These are phyloP conservation scores for Sugiyamaella floridensis DNA, from an alignment of 805 yeast genomes.

Conservation along the genomic window DNA sequence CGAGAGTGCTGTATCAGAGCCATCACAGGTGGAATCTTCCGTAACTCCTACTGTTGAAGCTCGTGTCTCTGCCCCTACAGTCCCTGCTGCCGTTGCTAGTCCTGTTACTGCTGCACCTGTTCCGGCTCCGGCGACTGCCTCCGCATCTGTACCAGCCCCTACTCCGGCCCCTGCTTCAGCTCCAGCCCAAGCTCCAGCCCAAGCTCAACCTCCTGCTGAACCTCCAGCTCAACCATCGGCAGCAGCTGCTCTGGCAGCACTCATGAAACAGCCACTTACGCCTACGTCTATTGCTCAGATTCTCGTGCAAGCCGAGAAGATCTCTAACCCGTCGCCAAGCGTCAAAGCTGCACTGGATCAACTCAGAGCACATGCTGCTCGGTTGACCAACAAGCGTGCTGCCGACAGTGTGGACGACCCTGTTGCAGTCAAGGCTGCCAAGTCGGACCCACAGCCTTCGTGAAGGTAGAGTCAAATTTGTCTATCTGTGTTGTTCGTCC, in stretches of 20 bases:
- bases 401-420: slow-evolving; percentile 10
- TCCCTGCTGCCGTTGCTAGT: neutral
- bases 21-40: neutral
- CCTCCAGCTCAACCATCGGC: slow-evolving; percentile 8
- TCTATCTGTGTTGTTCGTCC: neutral
- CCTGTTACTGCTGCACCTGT: neutral
- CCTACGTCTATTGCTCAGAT: slow-evolving; percentile 30
- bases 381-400: slow-evolving; percentile 6
- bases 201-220: slow-evolving; percentile 6
- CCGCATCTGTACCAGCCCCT: neutral
- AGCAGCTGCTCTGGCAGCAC: slow-evolving; percentile 8
- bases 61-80: neutral
- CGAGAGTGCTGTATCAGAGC: no score
- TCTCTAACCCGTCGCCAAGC: slow-evolving; percentile 30
- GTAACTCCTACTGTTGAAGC: neutral
- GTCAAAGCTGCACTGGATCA: slow-evolving; percentile 31
- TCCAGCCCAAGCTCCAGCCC: neutral
- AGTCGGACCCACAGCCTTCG: neutral
- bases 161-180: neutral
- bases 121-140: no score
- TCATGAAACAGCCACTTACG: slow-evolving; percentile 21
- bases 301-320: slow-evolving; percentile 31
- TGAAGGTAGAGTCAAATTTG: neutral
- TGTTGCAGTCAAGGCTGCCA: slow-evolving; percentile 8
- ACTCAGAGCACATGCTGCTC: slow-evolving; percentile 25